Evolutionary conservation across 2,329 filamentous ascomycete species (phyloP).

Genomic region (Penicillium occitanis): DNA sequence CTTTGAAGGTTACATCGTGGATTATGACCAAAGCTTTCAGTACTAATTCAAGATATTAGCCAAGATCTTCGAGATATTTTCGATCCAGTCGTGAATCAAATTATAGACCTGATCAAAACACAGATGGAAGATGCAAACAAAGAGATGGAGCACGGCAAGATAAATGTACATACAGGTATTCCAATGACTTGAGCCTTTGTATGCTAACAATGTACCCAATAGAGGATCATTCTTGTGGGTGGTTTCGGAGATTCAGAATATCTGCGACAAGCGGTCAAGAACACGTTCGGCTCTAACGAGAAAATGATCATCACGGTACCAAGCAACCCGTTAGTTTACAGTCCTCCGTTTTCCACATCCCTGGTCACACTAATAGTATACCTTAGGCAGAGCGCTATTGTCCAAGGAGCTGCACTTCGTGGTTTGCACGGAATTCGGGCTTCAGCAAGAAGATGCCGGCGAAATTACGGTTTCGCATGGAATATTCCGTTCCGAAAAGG

Average conservation of each 20-base stretch:
- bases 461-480: background rate
- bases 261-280: background rate
- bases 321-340: slow-evolving; percentile 9
- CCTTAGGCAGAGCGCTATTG: slow-evolving; percentile 6
- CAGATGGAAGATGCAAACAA: slow-evolving; percentile 10
- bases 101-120: background rate
- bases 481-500: background rate
- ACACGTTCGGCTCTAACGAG: background rate
- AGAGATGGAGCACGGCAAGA: background rate
- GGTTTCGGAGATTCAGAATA: slow-evolving; percentile 15
- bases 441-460: slow-evolving; percentile 7
- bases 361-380: background rate
- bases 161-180: background rate
- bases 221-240: slow-evolving; percentile 2
- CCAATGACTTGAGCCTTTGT: background rate
- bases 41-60: background rate
- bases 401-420: slow-evolving; percentile 14
- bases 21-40: background rate
- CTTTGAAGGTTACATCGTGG: too few relatives aligned
- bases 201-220: background rate
- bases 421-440: slow-evolving; percentile 6
- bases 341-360: background rate
- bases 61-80: slow-evolving; percentile 9
- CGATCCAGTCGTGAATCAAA: slow-evolving; percentile 13
- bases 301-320: slow-evolving; percentile 3